These are phyloP conservation scores for Nemania serpens DNA, from an alignment of 2,329 filamentous ascomycete species.

Conservation along the genomic window DNA sequence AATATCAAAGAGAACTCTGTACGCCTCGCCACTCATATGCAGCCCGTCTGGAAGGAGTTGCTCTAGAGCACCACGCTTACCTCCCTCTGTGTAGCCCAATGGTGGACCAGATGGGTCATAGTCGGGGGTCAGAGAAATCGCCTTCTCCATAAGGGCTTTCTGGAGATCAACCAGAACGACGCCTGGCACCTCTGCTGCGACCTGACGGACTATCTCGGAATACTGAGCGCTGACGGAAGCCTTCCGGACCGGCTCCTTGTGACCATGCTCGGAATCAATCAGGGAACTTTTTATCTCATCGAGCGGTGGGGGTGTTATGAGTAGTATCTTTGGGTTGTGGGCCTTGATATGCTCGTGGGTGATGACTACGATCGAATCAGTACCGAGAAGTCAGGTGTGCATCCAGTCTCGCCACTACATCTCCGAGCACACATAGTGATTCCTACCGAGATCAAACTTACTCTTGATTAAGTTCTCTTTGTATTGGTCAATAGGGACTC, in stretches of 20 bases:
- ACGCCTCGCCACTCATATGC: slow-evolving; percentile 60
- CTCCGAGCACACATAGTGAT: not conserved
- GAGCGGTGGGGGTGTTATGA: slow-evolving; percentile 82
- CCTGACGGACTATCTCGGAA: slow-evolving; percentile 62
- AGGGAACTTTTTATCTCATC: slow-evolving; percentile 71
- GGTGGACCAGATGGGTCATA: slow-evolving; percentile 56
- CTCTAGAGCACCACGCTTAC: slow-evolving; percentile 56
- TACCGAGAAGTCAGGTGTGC: slow-evolving; percentile 52
- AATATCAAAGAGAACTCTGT: slow-evolving; percentile 51
- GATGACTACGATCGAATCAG: slow-evolving; percentile 66
- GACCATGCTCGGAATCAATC: slow-evolving; percentile 54
- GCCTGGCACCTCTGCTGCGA: slow-evolving; percentile 71
- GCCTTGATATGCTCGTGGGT: slow-evolving; percentile 70
- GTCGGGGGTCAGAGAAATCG: slow-evolving; percentile 58
- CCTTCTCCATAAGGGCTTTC: slow-evolving; percentile 75
- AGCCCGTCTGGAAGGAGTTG: slow-evolving; percentile 61
- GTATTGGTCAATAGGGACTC: slow-evolving; percentile 78
- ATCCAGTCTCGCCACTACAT: not conserved
- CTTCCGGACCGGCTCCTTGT: slow-evolving; percentile 49
- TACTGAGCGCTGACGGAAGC: slow-evolving; percentile 59
- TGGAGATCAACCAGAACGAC: slow-evolving; percentile 80
- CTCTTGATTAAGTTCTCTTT: slow-evolving; percentile 66
- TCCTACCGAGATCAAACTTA: not conserved
- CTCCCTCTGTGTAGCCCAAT: slow-evolving; percentile 56
- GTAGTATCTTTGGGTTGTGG: slow-evolving; percentile 73